These are phyloP conservation scores for Haberlea rhodopensis DNA, from an alignment of 257 asterid species.

Conservation along the genomic window DNA sequence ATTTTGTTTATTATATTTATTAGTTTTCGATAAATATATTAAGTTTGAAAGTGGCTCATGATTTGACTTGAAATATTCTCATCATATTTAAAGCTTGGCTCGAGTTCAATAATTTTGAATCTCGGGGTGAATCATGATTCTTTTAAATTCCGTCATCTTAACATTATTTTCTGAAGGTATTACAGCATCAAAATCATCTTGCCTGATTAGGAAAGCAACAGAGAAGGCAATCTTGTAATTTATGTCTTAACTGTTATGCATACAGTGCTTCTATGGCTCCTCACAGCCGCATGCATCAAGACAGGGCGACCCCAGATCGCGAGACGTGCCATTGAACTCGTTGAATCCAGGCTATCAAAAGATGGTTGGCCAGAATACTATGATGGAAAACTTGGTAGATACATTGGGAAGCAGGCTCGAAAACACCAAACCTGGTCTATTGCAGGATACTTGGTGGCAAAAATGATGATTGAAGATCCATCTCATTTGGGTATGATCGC, in stretches of 20 bases:
- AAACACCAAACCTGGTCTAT: slow-evolving; percentile 65
- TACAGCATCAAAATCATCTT: not conserved
- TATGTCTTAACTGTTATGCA: slow-evolving; percentile 20
- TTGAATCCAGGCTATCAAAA: slow-evolving; percentile 51
- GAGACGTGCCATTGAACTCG: slow-evolving; percentile 58
- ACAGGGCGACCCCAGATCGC: slow-evolving; percentile 65
- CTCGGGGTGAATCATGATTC: not conserved
- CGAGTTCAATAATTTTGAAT: not conserved
- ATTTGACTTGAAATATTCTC: not conserved
- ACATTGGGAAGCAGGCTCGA: slow-evolving; percentile 61
- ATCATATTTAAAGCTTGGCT: no score
- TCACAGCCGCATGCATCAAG: slow-evolving; percentile 67
- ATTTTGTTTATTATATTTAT: no score
- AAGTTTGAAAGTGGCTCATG: not conserved
- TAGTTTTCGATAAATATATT: no score
- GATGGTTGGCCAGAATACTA: slow-evolving; percentile 75
- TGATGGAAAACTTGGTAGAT: slow-evolving; percentile 58
- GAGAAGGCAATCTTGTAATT: not conserved
- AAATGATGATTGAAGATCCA: slow-evolving; percentile 70
- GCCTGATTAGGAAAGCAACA: not conserved
- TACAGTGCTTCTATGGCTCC: slow-evolving; percentile 68
- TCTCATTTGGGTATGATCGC: slow-evolving; percentile 65
- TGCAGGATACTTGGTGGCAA: slow-evolving; percentile 66
- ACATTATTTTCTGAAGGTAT: not conserved
- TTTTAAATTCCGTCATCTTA: not conserved